Base-by-base conservation (phyloP, 129 eudicot genomes). In the Scalesia atractyloides region DNA sequence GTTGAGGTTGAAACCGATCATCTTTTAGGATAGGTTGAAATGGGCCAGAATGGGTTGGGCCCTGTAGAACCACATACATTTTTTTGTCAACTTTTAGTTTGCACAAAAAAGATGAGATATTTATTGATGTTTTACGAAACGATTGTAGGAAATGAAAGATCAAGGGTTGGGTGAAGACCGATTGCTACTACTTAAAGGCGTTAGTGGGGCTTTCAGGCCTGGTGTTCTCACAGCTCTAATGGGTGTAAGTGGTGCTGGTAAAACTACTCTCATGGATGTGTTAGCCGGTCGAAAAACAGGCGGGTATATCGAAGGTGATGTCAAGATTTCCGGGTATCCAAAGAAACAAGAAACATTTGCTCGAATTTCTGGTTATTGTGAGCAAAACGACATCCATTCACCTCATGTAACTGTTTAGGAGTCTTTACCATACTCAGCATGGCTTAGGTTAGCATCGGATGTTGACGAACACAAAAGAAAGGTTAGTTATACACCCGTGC, bases 211-310 rank as follows among this genome's bases (percentile, higher is more conserved):
- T 68, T 92, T 92, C 65, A 83, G 96, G 82, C 97, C 97, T 3
- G 97, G 97, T 20, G 96, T 92, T 71, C 80, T 92, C 33, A 86
- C 97, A 14, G 97, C 96, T 48, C 65, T 92, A 51, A 92, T 92
- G 97, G 97, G 97, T 43, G 82, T 92, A 5, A 92, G 96, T 65
- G 97, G 97, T 65, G 96, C 97, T 49, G 97, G 97, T n/a, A 92
- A 92, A 79, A 86, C 97, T 15, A 92, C 97, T 52, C 76, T 92
- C 47, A 84, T 92, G 96, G 97, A 92, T 68, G 96, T 86, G 33
- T 80, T 92, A 51, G 93, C 96, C 3, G 97, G 97, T 16, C 70
- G 96, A 58, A 92, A 92, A 84, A 92, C 96, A 11, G 96, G 93
- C 3, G 97, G 97, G 53, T 89, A 89, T 66, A 82, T 80, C 11